A percentile compares a stretch with the other conserved stretches of the same genome.
Evolutionary conservation across 2,329 filamentous ascomycete species (phyloP).

Genomic region (Escovopsis sp.): DNA sequence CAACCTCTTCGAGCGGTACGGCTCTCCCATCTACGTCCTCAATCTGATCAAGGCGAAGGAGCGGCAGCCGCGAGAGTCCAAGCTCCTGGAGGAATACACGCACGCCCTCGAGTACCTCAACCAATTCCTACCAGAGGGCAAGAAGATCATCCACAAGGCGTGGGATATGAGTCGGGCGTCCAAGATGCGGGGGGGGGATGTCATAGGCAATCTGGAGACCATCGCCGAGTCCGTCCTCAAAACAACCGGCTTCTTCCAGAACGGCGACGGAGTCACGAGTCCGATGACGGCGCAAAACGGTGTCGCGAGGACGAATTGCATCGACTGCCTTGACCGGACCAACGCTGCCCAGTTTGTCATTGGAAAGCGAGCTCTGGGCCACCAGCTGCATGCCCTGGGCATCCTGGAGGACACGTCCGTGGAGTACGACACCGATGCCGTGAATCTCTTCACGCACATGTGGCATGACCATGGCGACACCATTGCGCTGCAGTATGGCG

Average conservation of each 20-base stretch:
- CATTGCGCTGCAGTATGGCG: slow-evolving; percentile 93
- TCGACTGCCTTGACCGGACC: slow-evolving; percentile 91
- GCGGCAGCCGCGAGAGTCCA: slow-evolving; percentile 78
- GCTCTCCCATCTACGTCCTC: slow-evolving; percentile 77
- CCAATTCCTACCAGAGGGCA: slow-evolving; percentile 70
- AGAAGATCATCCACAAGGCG: slow-evolving; percentile 83
- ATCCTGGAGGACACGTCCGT: slow-evolving; percentile 66
- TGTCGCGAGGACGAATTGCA: slow-evolving; percentile 89
- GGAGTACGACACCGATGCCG: slow-evolving; percentile 87
- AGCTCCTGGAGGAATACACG: slow-evolving; percentile 75
- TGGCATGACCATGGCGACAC: slow-evolving; percentile 96
- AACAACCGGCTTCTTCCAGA: slow-evolving; percentile 87
- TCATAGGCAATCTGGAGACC: slow-evolving; percentile 77
- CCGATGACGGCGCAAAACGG: slow-evolving; percentile 67
- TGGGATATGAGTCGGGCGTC: slow-evolving; percentile 98
- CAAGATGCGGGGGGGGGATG: slow-evolving; percentile 82
- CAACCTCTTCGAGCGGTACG: slow-evolving; percentile 84
- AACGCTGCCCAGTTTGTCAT: slow-evolving; percentile 98
- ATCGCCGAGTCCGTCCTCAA: slow-evolving; percentile 80
- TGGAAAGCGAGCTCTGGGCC: slow-evolving; percentile 79
- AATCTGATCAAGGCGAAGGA: slow-evolving; percentile 87
- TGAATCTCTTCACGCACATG: slow-evolving; percentile 96
- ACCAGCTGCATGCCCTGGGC: slow-evolving; percentile 83
- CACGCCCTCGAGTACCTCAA: slow-evolving; percentile 84
- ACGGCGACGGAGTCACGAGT: slow-evolving; percentile 57